Percentiles rank a stretch among this genome's conserved stretches.
Evolutionary conservation across 148 eudicot genomes (phyloP).

Genomic region (Chenopodium berlandieri): DNA sequence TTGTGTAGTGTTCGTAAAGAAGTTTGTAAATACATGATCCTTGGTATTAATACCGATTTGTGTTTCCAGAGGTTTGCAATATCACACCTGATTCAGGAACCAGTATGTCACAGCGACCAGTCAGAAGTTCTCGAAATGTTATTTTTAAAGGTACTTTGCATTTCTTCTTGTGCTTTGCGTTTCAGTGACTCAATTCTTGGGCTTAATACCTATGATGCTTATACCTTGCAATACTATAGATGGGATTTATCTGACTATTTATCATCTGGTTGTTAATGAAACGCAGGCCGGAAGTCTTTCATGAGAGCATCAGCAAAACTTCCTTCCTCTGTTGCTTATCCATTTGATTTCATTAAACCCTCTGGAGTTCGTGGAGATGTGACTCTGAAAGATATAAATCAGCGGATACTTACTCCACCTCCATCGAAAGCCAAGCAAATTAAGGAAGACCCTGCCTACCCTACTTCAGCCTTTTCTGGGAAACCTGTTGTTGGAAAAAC

Average conservation of each 20-base stretch:
- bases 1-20: neutral
- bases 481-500: constrained; percentile 95
- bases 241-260: neutral
- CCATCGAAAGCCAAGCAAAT: constrained; percentile 44
- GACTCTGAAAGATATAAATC: constrained; percentile 90
- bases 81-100: constrained; percentile 36
- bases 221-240: neutral
- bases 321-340: constrained; percentile 73
- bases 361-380: constrained; percentile 70
- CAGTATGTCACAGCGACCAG: constrained; percentile 32
- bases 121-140: constrained; percentile 50
- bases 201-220: neutral
- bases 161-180: neutral
- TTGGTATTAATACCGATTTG: neutral
- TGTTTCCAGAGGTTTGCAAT: constrained; percentile 47
- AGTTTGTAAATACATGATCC: neutral
- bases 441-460: constrained; percentile 51
- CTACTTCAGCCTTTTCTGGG: constrained; percentile 87
- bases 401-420: constrained; percentile 71
- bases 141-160: constrained; percentile 62
- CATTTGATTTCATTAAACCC: constrained; percentile 84
- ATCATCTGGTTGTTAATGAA: neutral
- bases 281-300: constrained; percentile 68
- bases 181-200: neutral
- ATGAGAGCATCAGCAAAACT: constrained; percentile 61